A percentile compares a stretch with the other conserved stretches of the same genome.
These are phyloP conservation scores for Symbiodinium pilosum DNA, from an alignment of 73 alveolate genomes.

Conservation along the genomic window DNA sequence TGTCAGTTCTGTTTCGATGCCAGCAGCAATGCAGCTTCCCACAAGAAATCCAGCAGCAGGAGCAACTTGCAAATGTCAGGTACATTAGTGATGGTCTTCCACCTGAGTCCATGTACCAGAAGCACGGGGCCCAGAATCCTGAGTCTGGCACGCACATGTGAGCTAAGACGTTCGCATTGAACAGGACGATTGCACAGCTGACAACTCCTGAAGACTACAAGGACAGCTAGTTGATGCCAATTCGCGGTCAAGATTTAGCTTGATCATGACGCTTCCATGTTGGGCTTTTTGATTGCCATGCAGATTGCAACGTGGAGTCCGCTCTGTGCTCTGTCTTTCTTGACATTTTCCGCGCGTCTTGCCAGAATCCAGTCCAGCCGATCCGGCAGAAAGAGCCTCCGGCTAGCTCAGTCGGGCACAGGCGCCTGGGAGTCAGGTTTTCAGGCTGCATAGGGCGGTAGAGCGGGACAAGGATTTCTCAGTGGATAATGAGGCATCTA, in stretches of 20 bases:
- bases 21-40: background rate
- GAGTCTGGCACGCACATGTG: background rate
- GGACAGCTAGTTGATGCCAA: no score
- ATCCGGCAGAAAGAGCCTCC: slow-evolving; percentile 55
- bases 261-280: no score
- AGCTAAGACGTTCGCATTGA: background rate
- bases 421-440: no score
- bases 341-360: background rate
- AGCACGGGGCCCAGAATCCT: background rate
- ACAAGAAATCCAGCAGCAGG: background rate
- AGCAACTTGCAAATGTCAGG: background rate
- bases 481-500: no score
- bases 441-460: background rate
- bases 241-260: no score
- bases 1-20: background rate
- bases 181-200: background rate
- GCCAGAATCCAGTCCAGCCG: slow-evolving; percentile 46
- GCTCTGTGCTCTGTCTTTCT: background rate
- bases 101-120: slow-evolving; percentile 36
- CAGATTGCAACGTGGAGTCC: background rate
- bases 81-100: slow-evolving; percentile 22
- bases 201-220: background rate
- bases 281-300: no score
- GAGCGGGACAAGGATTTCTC: no score
- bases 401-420: background rate